These are phyloP conservation scores for Cryptococcus deneoformans DNA, from an alignment of 1,284 basidiomycete genomes.

Conservation along the genomic window DNA sequence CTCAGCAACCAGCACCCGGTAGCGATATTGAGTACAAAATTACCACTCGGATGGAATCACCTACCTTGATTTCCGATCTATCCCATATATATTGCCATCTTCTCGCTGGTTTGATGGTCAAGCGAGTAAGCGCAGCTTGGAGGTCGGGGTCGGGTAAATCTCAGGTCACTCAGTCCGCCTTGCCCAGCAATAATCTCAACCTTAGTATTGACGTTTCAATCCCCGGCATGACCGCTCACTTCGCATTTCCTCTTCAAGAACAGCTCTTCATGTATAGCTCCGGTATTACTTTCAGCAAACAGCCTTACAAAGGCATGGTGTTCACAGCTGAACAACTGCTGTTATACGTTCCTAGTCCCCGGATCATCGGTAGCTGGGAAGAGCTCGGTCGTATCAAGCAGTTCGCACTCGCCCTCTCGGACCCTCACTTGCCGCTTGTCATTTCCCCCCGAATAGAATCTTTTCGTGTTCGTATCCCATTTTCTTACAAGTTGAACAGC, in stretches of 20 bases:
- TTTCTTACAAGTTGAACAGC: constrained; percentile 70
- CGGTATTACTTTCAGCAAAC: constrained; percentile 24
- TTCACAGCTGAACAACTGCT: constrained; percentile 46
- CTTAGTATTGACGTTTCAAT: constrained; percentile 33
- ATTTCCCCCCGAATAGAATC: constrained; percentile 56
- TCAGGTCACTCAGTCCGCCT: background rate
- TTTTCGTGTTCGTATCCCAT: constrained; percentile 72
- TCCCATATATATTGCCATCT: constrained; percentile 70
- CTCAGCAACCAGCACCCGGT: constrained; percentile 14
- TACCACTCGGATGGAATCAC: constrained; percentile 27
- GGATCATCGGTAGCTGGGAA: constrained; percentile 62
- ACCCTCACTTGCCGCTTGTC: constrained; percentile 10
- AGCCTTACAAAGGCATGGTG: constrained; percentile 17
- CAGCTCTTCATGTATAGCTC: constrained; percentile 35
- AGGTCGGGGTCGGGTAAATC: background rate
- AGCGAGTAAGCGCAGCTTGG: constrained; percentile 14
- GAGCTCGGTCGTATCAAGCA: constrained; percentile 67
- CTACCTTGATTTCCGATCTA: constrained; percentile 58
- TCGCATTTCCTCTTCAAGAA: constrained; percentile 45
- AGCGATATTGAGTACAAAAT: constrained; percentile 20
- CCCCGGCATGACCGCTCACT: constrained; percentile 31
- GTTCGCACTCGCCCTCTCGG: constrained; percentile 55
- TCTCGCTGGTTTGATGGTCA: constrained; percentile 58
- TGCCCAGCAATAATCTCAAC: background rate
- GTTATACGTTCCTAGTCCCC: constrained; percentile 52